These are phyloP conservation scores for Boletus reticuloceps DNA, from an alignment of 768 basidiomycete species.

Conservation along the genomic window DNA sequence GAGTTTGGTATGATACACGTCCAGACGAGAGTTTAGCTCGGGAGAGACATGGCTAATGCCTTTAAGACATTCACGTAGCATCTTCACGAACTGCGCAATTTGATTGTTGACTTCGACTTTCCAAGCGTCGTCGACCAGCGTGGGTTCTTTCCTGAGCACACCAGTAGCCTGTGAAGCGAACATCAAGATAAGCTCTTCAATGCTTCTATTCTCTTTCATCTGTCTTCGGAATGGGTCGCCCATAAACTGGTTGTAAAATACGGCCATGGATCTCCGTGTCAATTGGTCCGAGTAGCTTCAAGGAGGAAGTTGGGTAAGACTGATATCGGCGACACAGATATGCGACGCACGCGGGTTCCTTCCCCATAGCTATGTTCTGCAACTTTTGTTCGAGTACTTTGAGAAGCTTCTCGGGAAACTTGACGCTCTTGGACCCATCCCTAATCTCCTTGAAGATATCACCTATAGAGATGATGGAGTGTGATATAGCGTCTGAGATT, in stretches of 20 bases:
- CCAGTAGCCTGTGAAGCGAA: slow-evolving; percentile 90
- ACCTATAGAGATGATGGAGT: slow-evolving; percentile 56
- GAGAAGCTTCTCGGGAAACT: slow-evolving; percentile 91
- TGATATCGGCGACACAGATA: neutral
- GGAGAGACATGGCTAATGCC: slow-evolving; percentile 74
- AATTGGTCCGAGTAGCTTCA: slow-evolving; percentile 85
- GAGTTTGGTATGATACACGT: slow-evolving; percentile 80
- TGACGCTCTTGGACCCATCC: slow-evolving; percentile 80
- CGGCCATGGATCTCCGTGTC: slow-evolving; percentile 85
- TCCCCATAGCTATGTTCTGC: slow-evolving; percentile 92
- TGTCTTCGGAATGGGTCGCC: slow-evolving; percentile 82
- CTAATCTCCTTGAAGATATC: slow-evolving; percentile 80
- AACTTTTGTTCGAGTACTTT: slow-evolving; percentile 88
- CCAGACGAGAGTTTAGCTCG: slow-evolving; percentile 78
- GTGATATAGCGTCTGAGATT: slow-evolving; percentile 59
- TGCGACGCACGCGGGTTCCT: slow-evolving; percentile 75
- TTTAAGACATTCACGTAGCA: slow-evolving; percentile 78
- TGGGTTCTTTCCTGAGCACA: slow-evolving; percentile 86
- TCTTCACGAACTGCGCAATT: slow-evolving; percentile 82
- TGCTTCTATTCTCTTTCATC: slow-evolving; percentile 95
- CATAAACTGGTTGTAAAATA: slow-evolving; percentile 89
- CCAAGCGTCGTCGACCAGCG: slow-evolving; percentile 84
- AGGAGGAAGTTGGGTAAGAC: slow-evolving; percentile 1
- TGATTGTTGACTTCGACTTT: slow-evolving; percentile 92
- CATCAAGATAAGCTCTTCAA: slow-evolving; percentile 95